phyloP scores from a whole-genome alignment of 371 early-diverging fungal genomes.

The Syncephalastrum sp. region DNA sequence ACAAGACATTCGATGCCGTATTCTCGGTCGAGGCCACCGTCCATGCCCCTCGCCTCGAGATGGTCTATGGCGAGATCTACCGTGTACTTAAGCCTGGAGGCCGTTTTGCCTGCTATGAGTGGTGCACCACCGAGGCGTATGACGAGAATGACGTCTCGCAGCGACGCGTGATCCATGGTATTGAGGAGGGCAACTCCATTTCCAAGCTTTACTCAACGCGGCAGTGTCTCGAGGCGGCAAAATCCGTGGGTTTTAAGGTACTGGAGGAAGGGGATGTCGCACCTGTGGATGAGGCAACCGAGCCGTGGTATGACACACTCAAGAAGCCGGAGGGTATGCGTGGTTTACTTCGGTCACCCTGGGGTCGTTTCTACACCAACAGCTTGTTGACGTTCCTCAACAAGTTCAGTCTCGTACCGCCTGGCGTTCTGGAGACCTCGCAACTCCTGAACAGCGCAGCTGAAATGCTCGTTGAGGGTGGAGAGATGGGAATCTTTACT shows the following conservation, averaged over 20 bases:
- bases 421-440: slow-evolving; percentile 69
- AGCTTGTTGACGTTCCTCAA: slow-evolving; percentile 60
- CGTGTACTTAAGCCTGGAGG: slow-evolving; percentile 80
- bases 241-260: slow-evolving; percentile 73
- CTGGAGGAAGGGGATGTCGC: slow-evolving; percentile 63
- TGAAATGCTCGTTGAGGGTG: slow-evolving; percentile 70
- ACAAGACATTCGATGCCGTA: slow-evolving; percentile 64
- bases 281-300: slow-evolving; percentile 47
- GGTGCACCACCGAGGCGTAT: slow-evolving; percentile 72
- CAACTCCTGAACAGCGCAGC: slow-evolving; percentile 70
- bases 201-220: slow-evolving; percentile 68
- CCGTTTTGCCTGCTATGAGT: slow-evolving; percentile 72
- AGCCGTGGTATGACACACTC: slow-evolving; percentile 74
- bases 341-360: slow-evolving; percentile 49
- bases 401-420: slow-evolving; percentile 66
- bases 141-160: slow-evolving; percentile 63
- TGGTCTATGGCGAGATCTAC: slow-evolving; percentile 73
- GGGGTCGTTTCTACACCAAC: slow-evolving; percentile 59
- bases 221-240: slow-evolving; percentile 63
- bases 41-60: slow-evolving; percentile 65
- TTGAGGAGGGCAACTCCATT: slow-evolving; percentile 81
- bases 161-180: slow-evolving; percentile 64
- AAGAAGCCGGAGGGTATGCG: slow-evolving; percentile 44
- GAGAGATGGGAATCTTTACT: slow-evolving; percentile 71
- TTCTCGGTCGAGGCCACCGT: slow-evolving; percentile 83